Conservation (phyloP, 176 grass and related monocot genomes). For the Oryza nivara region DNA sequence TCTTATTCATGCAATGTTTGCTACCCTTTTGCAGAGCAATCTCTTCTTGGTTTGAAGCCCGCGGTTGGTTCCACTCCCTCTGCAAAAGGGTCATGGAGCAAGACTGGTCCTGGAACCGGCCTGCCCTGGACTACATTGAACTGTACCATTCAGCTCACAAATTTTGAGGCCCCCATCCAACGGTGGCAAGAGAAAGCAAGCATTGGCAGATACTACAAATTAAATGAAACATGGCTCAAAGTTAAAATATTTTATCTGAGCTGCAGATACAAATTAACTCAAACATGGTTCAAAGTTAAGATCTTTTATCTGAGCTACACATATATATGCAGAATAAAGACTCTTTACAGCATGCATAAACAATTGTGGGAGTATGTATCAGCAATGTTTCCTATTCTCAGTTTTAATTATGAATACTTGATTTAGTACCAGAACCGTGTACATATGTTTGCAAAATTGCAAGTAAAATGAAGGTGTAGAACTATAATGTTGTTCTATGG, state of each 20-base stretch:
- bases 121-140: conserved; percentile 87
- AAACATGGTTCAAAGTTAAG: neutral
- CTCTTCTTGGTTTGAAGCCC: conserved; percentile 63
- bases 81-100: conserved; percentile 91
- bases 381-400: neutral
- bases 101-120: conserved; percentile 94
- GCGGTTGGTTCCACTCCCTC: conserved; percentile 65
- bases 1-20: neutral
- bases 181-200: neutral
- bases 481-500: neutral
- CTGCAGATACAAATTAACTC: neutral
- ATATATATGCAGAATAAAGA: neutral
- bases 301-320: neutral
- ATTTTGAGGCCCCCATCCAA: neutral
- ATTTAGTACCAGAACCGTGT: neutral
- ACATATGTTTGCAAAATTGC: neutral
- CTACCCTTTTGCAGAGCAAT: conserved; percentile 61
- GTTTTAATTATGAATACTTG: neutral
- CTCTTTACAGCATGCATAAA: neutral
- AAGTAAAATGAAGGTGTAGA: neutral
- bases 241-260: neutral
- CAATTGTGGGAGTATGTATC: neutral
- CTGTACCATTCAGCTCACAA: conserved; percentile 70
- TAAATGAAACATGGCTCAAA: neutral
- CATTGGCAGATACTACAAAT: neutral